phyloP scores from a whole-genome alignment of 2,329 filamentous ascomycete genomes.

The Rutstroemia sydowiana region DNA sequence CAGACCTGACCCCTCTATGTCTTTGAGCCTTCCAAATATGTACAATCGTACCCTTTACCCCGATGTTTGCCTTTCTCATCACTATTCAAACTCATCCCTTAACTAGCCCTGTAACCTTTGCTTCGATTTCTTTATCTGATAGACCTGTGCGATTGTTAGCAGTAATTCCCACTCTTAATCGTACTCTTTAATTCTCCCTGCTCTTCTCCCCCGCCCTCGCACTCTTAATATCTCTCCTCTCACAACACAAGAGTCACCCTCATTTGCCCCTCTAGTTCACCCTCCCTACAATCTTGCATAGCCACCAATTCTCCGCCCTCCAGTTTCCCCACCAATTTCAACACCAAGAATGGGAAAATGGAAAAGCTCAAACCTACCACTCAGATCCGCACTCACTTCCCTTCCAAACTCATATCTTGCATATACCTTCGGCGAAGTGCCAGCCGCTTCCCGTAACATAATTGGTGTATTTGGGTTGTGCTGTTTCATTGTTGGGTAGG shows the following conservation, averaged over 20 bases:
- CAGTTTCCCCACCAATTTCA: not conserved
- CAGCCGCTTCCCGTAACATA: slow-evolving; percentile 84
- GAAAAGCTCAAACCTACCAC: slow-evolving; percentile 39
- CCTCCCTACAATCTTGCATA: not conserved
- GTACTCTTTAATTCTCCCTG: too few species aligned
- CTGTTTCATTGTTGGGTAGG: slow-evolving; percentile 99
- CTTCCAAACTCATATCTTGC: slow-evolving; percentile 77
- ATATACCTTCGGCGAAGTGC: slow-evolving; percentile 78
- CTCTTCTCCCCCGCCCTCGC: slow-evolving; percentile 13
- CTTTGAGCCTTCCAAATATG: too few species aligned
- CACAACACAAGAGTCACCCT: too few species aligned
- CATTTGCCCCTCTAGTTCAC: not conserved
- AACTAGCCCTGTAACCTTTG: slow-evolving; percentile 12
- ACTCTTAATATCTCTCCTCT: slow-evolving; percentile 20
- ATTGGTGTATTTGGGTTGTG: slow-evolving; percentile 93
- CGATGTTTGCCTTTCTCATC: not conserved
- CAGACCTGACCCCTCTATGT: too few species aligned
- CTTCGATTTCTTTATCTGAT: slow-evolving; percentile 56
- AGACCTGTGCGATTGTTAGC: slow-evolving; percentile 39
- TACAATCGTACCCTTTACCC: not conserved
- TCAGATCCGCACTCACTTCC: slow-evolving; percentile 57
- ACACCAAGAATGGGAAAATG: not conserved
- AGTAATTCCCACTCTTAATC: not conserved
- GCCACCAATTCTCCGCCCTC: not conserved
- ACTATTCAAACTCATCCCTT: not conserved